Evolutionary conservation across 1,139 yeast genomes (phyloP).

Genomic region (Saccharomycopsis hybrid): DNA sequence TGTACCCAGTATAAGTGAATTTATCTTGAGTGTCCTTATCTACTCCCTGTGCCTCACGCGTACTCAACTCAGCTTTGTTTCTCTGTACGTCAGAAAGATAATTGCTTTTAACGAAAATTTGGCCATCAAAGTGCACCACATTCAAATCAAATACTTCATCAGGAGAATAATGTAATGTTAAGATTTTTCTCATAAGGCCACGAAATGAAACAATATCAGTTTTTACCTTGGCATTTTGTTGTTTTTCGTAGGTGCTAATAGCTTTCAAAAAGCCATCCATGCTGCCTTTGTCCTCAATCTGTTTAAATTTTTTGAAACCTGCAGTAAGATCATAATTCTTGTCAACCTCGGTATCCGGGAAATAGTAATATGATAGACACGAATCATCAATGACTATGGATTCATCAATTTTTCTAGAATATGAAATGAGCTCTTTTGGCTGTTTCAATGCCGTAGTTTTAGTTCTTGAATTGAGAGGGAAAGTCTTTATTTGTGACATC

Average conservation of each 20-base stretch:
- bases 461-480: constrained; percentile 44
- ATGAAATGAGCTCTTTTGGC: constrained; percentile 65
- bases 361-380: constrained; percentile 59
- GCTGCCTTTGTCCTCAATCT: constrained; percentile 46
- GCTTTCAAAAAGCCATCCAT: constrained; percentile 54
- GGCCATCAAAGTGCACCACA: constrained; percentile 68
- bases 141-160: constrained; percentile 59
- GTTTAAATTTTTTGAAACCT: constrained; percentile 56
- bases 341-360: constrained; percentile 62
- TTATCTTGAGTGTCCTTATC: constrained; percentile 37
- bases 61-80: constrained; percentile 22
- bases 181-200: constrained; percentile 67
- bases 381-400: constrained; percentile 44
- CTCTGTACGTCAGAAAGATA: constrained; percentile 24
- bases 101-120: constrained; percentile 50
- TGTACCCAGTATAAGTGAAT: constrained; percentile 66
- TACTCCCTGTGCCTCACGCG: constrained; percentile 24
- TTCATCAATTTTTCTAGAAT: constrained; percentile 46
- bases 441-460: constrained; percentile 54
- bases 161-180: constrained; percentile 53
- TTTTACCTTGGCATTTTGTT: constrained; percentile 33
- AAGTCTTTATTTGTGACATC: not conserved
- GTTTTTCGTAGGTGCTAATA: constrained; percentile 48
- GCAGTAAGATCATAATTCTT: constrained; percentile 50
- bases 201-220: constrained; percentile 77